These are phyloP conservation scores for Tetrahymena thermophila DNA, from an alignment of 73 alveolate genomes.

Conservation along the genomic window DNA sequence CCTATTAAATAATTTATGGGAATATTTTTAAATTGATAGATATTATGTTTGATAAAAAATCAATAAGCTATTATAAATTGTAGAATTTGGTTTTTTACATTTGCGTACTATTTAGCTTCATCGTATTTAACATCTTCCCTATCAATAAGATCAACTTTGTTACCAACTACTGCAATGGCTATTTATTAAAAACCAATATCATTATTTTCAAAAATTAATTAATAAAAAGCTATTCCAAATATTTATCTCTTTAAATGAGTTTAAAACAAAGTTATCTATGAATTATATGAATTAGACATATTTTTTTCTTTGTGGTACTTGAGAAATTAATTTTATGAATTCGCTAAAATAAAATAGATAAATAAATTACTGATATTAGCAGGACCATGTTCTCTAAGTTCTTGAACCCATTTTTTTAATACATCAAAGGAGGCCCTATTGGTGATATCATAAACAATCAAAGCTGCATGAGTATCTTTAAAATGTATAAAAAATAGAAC, in stretches of 20 bases:
- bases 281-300: neutral
- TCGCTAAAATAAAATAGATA: neutral
- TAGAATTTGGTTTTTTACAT: neutral
- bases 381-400: conserved; percentile 34
- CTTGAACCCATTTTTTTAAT: conserved; percentile 26
- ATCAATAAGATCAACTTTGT: conserved; percentile 27
- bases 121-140: conserved; percentile 34
- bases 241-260: no score
- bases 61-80: no score
- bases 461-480: conserved; percentile 30
- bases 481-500: neutral
- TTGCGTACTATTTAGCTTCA: conserved; percentile 34
- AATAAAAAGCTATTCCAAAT: no score
- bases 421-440: conserved; percentile 17
- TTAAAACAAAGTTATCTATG: no score
- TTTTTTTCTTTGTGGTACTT: neutral
- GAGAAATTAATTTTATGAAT: no score
- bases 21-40: no score
- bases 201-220: no score
- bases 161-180: conserved; percentile 32
- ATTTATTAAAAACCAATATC: neutral
- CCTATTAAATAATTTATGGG: neutral
- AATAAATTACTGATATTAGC: conserved; percentile 14
- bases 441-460: conserved; percentile 38
- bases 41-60: no score